Evolutionary conservation across 768 basidiomycete species (phyloP), one percentile per base, ranked within the genome.

Genomic region (Peribolospora kevripleyi): DNA sequence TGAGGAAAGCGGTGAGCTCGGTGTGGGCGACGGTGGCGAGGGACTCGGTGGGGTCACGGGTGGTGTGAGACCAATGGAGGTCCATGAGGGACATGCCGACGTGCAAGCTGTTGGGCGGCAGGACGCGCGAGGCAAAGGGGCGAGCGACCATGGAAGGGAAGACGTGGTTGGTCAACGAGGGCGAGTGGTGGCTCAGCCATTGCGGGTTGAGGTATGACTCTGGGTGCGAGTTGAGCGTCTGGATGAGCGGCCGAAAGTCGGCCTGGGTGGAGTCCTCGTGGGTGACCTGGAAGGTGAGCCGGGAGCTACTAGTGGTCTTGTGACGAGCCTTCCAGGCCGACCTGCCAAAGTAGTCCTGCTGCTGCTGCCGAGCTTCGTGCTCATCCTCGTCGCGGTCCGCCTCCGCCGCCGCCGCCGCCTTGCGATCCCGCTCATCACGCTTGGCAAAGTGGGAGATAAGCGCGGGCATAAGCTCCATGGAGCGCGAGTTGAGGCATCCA

Each of bases 61-160:
- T 10, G 13, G 54, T 61, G 14, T 47, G 55, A 3, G 59, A 57
- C 61, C 61, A 62, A 42, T 63, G 62, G 40, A 65, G 55, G 46
- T 59, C 55, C 60, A 63, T 59, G 6, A 62, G 59, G 6, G 57
- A 56, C 52, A 60, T 60, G 4, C 64, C 64, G 45, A 62, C 57
- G 48, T 50, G 54, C n/a, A 63, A 58, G 4, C 55, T 59, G 13
- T 50, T 47, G 46, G 55, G 55, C 7, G 64, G 61, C 7, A 58
- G 50, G 9, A 62, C 58, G 52, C 57, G 58, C 14, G 55, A 51
- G 11, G 56, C 59, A 42, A 61, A 61, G 13, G 59, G 55, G 13
- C 60, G 51, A 25, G 57, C 46, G 3, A 57, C 54, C n/a, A 60
- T 56, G 11, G 48, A 37, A 38, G 57, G 50, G 46, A 61, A 63